Evolutionary conservation across 768 basidiomycete species (phyloP), one percentile per base, ranked within the genome.

Genomic region (Pisolithus sp.): DNA sequence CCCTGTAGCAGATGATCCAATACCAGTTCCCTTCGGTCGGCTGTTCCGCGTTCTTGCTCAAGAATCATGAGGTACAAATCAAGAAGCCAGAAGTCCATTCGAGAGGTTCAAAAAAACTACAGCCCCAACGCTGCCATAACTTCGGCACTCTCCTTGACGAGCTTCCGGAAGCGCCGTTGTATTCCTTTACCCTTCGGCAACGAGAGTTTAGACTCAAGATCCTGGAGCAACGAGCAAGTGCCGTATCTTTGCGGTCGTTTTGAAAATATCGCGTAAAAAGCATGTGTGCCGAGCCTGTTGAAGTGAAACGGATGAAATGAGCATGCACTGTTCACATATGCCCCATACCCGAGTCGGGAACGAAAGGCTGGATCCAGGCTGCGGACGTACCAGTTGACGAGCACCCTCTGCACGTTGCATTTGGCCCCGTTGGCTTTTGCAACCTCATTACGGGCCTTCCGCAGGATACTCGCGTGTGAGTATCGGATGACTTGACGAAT

Each of bases 281-380:
- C 93, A 54, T 85, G 83, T 43, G 76, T 76, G 39, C 90, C 89
- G 21, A 94, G 77, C 90, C 92, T 94, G 39, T 30, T 30, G 30
- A 20, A 49, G 43, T n/a, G 26, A 18, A 21, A 47, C 39, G 26
- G 30, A 18, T 38, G 51, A 18, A 39, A 38, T 53, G 30, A 61
- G 46, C 40, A 36, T 23, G 52, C 18, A 45, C 37, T 41, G 18
- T 41, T 18, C 12, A 21, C 40, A 20, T 34, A 34, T 34, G 34
- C 13, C 34, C 34, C 34, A 15, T 41, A 13, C 40, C 40, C 40
- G 18, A 21, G 7, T 1, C 7, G 7, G 40, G 46, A 49, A 31
- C 28, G 18, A 6, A 45, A 26, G 30, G 31, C 18, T 40, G 10
- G 10, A 18, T n/a, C 15, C 23, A 7, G 31, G 15, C 26, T 38